Evolutionary conservation across 1,284 basidiomycete species (phyloP), one percentile per base, ranked within the genome.

Genomic region (Tilletia setariae): DNA sequence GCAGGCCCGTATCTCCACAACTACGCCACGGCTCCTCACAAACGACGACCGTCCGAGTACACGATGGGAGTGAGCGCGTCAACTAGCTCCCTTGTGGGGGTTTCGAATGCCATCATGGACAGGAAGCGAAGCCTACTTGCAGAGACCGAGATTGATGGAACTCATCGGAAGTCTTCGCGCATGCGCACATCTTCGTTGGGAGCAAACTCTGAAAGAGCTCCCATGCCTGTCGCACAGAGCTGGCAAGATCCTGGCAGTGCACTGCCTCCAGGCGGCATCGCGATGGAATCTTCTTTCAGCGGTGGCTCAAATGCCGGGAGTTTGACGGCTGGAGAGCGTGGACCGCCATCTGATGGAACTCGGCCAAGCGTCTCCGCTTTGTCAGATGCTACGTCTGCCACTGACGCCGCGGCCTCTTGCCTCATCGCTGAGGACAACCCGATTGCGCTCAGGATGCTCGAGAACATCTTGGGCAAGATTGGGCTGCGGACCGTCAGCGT

Each of bases 351-450:
- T 25, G 56, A 61, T 19, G 56, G 56, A 15, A 40, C 56, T 32
- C 28, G 56, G 21, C 56, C 56, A 13, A 61, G 56, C 30, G 28
- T 61, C 8, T 30, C 56, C 4, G 56, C 56, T 25, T n/a, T 30
- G 16, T 61, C 56, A 13, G 56, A 61, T 21, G 7, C 53, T 8
- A 15, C 61, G 7, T 15, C 59, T 21, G 63, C 71, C 16, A 59
- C 69, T 40, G 63, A 79, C 42, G 79, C 90, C 7, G 11, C 65
- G 21, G 89, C 98, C 66, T 94, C 92, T 23, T 94, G 93, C 77
- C 84, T 99, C 43, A 87, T 99, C 61, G 96, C 94, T 0, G 96
- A 98, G 82, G 94, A 98, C 80, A 98, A 98, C 80, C 95, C 95
- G 0, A 96, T 79, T 46, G 74, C 74, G 44, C 67, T 74, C n/a